Evolutionary conservation across 345 rosid species (phyloP), one percentile per base, ranked within the genome.

Genomic region (Salix viminalis): DNA sequence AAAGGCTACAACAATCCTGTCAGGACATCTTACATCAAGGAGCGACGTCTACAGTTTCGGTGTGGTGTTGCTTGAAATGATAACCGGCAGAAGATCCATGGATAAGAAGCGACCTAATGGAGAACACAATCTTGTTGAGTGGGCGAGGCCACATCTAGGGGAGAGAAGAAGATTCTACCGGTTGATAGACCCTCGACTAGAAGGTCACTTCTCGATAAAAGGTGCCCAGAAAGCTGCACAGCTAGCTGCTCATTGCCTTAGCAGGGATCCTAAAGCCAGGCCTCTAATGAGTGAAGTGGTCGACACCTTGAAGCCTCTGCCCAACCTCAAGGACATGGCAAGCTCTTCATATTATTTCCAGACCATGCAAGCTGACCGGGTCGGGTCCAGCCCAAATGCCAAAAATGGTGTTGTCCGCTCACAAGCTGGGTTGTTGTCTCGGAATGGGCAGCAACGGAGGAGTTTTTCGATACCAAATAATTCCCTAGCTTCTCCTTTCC

Each of bases 1-100:
- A 52, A 30, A 16, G 48, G 14, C 41, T 42, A 50, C 4, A 8
- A 24, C 65, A 64, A 50, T 36, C 68, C 70, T 65, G 41, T 75
- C 85, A 95, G 97, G 98, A 72, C 99, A 95, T 83, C 82, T 93
- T 84, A 91, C 99, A 28, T 93, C 97, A 14, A 93, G 88, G 87
- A 95, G 99, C 70, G 98, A 95, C 42, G 99, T 95, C 39, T 95
- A 91, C 81, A 95, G 99, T 85, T 95, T 91, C 5, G 99, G 98
- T 7, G 99, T 95, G 65, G 98, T 95, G 32, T 88, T 95, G 67
- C 92, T 95, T 4, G 98, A 95, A 91, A 88, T 95, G 82, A 77
- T 95, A 78, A 93, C 94, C 39, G 99, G 97, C 73, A 84, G 98
- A 81, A 89, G 98, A 87, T 92, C 99, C n/a, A 87, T 95, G 91